Base-by-base conservation (phyloP, 2,329 filamentous ascomycete genomes). In the Akanthomyces uredinophilus region DNA sequence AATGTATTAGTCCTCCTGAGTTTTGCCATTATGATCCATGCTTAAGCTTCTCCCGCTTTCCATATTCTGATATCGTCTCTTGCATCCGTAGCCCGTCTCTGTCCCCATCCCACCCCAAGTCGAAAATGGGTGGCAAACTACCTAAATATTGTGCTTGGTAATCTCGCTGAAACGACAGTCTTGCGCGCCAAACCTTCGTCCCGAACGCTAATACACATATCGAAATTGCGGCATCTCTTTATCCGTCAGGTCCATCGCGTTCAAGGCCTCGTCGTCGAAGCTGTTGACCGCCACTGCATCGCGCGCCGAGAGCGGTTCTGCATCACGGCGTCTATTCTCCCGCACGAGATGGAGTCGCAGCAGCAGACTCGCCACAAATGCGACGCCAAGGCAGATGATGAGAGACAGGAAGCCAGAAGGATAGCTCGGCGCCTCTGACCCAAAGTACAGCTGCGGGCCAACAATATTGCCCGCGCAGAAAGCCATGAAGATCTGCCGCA, bases 381-480 rank as follows among this genome's bases (percentile, higher is more conserved):
- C 74, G 27, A 82, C 67, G 0, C 76, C 77, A 68, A 87, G 87
- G 70, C 84, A 87, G 5, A 83, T 81, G 60, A 89, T 78, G 66
- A 88, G 84, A 3, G 83, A 83, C 5, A 82, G 77, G 66, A 88
- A 87, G 0, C 84, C 86, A 43, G 83, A 85, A 52, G 81, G 78
- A 69, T 89, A 90, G 1, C 79, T 73, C 0, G 87, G 87, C 0
- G 79, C 77, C 68, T 89, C 83, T 51, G 71, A 73, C n/a, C 76
- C 73, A n/a, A 83, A 74, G 74, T 87, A 87, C 3, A 86, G 78
- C 68, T 87, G 84, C 0, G 85, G 84, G 0, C 82, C 84, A 41
- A 84, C 80, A 8, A 85, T 81, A 67, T 88, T 88, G 0, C 86
- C 86, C 0, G 78, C 74, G 51, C 81, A 83, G 79, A 84, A 87